A percentile compares a stretch with the other conserved stretches of the same genome.
These are phyloP conservation scores for Fragaria iinumae DNA, from an alignment of 306 rosid species.

Conservation along the genomic window DNA sequence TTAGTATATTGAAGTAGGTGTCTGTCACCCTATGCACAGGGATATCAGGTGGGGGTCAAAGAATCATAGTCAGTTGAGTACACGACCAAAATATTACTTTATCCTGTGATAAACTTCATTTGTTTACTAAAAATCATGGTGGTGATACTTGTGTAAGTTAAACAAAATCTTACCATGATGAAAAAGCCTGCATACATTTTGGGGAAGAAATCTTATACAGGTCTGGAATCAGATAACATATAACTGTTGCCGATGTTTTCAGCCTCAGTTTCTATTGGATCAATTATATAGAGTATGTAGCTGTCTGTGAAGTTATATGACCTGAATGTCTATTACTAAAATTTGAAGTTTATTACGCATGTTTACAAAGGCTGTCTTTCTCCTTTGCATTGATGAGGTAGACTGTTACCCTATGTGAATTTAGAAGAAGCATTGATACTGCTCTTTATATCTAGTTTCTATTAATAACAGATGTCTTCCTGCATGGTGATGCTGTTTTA, in stretches of 20 bases:
- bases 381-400: conserved; percentile 11
- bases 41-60: neutral
- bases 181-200: neutral
- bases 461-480: conserved; percentile 18
- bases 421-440: conserved; percentile 8
- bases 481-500: conserved; percentile 49
- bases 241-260: neutral
- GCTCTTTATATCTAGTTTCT: conserved; percentile 19
- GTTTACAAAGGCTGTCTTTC: neutral
- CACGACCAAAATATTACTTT: neutral
- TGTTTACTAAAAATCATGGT: neutral
- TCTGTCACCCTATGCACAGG: neutral
- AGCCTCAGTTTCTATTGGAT: neutral
- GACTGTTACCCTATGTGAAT: neutral
- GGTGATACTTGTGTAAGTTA: neutral
- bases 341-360: neutral
- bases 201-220: neutral
- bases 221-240: neutral
- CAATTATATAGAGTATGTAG: too few species aligned
- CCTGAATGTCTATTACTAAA: neutral
- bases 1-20: neutral
- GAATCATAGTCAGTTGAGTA: neutral
- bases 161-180: neutral
- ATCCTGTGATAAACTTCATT: neutral
- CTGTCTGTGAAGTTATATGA: neutral